A percentile compares a stretch with the other conserved stretches of the same genome.
phyloP scores from a whole-genome alignment of 1,139 yeast genomes.

The Scheffersomyces quercinus region DNA sequence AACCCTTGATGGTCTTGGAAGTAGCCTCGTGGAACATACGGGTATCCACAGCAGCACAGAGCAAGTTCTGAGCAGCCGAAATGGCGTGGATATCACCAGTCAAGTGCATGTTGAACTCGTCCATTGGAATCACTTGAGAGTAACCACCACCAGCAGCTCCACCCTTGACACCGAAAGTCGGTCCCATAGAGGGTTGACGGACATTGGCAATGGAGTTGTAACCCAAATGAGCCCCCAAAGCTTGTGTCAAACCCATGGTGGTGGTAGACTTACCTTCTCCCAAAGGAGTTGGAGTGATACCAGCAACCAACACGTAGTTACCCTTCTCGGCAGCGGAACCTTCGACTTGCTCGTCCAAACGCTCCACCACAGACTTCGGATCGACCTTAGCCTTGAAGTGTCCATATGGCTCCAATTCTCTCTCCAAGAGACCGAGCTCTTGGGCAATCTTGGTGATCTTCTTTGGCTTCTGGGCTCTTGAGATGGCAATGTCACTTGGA shows the following conservation, averaged over 20 bases:
- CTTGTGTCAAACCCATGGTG: conserved; percentile 78
- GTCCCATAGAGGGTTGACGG: conserved; percentile 87
- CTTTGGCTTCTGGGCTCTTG: conserved; percentile 72
- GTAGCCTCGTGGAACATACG: conserved; percentile 80
- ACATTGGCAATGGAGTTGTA: conserved; percentile 75
- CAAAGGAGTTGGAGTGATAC: conserved; percentile 80
- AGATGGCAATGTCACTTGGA: conserved; percentile 75
- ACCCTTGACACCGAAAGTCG: conserved; percentile 85
- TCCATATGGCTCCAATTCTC: conserved; percentile 72
- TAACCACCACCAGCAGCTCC: conserved; percentile 92
- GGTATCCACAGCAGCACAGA: conserved; percentile 84
- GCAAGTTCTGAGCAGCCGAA: conserved; percentile 73
- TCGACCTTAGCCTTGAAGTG: conserved; percentile 75
- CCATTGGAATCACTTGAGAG: conserved; percentile 86
- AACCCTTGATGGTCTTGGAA: conserved; percentile 57
- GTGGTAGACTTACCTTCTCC: conserved; percentile 86
- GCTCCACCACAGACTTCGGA: conserved; percentile 52
- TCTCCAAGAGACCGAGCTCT: conserved; percentile 62
- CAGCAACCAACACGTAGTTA: conserved; percentile 71
- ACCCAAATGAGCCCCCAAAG: conserved; percentile 72
- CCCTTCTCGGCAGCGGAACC: conserved; percentile 49
- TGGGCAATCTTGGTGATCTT: conserved; percentile 61
- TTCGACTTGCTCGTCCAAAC: conserved; percentile 57
- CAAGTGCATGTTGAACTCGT: conserved; percentile 80
- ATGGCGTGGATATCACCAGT: conserved; percentile 87